Evolutionary conservation across 805 yeast genomes (phyloP).

Genomic region (Wickerhamomyces tratensis): DNA sequence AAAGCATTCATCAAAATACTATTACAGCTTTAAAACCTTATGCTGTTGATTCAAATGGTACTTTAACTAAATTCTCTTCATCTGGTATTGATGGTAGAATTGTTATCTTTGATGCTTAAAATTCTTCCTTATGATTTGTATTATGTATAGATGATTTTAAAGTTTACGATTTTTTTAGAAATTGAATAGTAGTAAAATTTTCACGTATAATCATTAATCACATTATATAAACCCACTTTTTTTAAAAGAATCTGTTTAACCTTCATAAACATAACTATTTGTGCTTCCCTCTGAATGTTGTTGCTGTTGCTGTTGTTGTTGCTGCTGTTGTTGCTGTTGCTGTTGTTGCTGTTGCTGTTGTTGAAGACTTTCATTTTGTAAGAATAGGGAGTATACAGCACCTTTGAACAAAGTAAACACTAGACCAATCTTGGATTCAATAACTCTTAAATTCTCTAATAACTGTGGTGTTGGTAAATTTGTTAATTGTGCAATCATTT

Average conservation of each 20-base stretch:
- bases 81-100: constrained; percentile 90
- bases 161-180: no score
- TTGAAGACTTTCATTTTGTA: constrained; percentile 33
- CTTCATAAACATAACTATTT: background rate
- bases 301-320: background rate
- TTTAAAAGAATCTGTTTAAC: background rate
- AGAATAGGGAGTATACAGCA: constrained; percentile 56
- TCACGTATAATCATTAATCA: no score
- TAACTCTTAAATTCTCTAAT: constrained; percentile 41
- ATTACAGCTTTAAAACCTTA: constrained; percentile 56
- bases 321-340: background rate
- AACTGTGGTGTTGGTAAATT: constrained; percentile 22
- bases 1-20: constrained; percentile 87
- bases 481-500: constrained; percentile 12
- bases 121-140: no score
- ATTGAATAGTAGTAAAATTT: no score
- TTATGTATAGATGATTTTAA: no score
- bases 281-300: background rate
- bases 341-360: constrained; percentile 4
- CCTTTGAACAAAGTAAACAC: constrained; percentile 61
- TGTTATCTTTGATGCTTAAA: constrained; percentile 57
- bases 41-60: constrained; percentile 34
- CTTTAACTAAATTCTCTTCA: constrained; percentile 52
- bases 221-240: background rate
- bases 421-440: constrained; percentile 54